Evolutionary conservation across 345 rosid species (phyloP), one percentile per base, ranked within the genome.

Genomic region (Hevea brasiliensis): DNA sequence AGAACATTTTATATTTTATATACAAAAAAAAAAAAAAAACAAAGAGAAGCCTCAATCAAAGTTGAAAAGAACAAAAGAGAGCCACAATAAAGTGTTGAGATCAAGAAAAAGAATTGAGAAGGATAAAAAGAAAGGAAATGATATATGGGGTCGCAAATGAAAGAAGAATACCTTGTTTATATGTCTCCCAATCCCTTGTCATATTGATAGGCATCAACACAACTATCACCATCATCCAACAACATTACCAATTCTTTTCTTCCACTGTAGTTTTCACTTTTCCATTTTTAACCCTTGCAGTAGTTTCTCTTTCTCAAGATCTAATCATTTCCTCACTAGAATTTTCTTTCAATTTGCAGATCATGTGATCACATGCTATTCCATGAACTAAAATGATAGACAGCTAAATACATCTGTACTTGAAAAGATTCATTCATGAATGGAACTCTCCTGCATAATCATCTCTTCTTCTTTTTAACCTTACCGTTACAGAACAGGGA

Each of bases 401-500:
- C 87, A 84, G 74, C 83, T 76, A 79, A 82, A 83, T 67, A 81
- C 82, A 86, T 74, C 85, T 83, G 86, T 70, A 79, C 72, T 80
- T 76, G 17, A 48, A 70, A 73, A 79, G 67, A 76, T 79, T 68
- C 65, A 79, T 59, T 57, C 75, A 55, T 69, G 56, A 48, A 15
- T 35, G 24, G 27, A 32, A 32, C 37, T 32, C 37, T 32, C 2
- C 37, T 1, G 42, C 45, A 42, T 71, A 21, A 45, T 78, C 71
- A 76, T 68, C 77, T 83, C 82, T 85, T 89, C 89, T 91, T 94
- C 82, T 76, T 86, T 54, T 81, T 94, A 20, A 55, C 72, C 89
- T 87, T 90, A 67, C 94, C 88, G 55, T 81, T 89, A 78, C 98
- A 94, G 78, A 89, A 86, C 35, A 90, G 72, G 2, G 93, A 93